Percentiles rank a stretch among this genome's conserved stretches.
These are phyloP conservation scores for Galerina sulciceps DNA, from an alignment of 768 basidiomycete species.

Conservation along the genomic window DNA sequence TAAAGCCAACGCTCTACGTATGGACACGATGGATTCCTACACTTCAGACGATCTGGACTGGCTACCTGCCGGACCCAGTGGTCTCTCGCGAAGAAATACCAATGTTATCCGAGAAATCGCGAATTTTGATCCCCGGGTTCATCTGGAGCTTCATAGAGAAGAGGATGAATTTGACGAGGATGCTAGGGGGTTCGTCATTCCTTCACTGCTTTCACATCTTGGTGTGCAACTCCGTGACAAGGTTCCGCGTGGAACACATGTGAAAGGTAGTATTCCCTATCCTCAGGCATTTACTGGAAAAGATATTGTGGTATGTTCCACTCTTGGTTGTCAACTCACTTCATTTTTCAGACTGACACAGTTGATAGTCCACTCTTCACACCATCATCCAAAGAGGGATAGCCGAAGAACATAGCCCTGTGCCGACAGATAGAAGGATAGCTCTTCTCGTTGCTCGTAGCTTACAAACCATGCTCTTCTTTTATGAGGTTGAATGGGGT, in stretches of 20 bases:
- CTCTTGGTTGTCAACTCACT: not conserved
- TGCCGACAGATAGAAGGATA: slow-evolving; percentile 74
- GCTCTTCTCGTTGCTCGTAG: slow-evolving; percentile 89
- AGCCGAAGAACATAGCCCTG: slow-evolving; percentile 64
- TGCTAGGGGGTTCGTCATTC: slow-evolving; percentile 84
- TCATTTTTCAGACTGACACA: slow-evolving; percentile 1
- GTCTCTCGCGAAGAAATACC: slow-evolving; percentile 28
- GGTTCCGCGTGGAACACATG: slow-evolving; percentile 85
- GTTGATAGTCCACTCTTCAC: slow-evolving; percentile 78
- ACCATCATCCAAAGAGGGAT: slow-evolving; percentile 82
- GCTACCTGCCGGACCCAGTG: slow-evolving; percentile 23
- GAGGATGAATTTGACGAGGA: slow-evolving; percentile 65
- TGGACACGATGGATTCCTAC: slow-evolving; percentile 11
- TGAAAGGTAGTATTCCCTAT: slow-evolving; percentile 95
- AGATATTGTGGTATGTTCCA: slow-evolving; percentile 48
- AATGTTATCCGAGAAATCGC: slow-evolving; percentile 30
- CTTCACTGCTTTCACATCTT: slow-evolving; percentile 83
- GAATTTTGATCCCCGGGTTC: slow-evolving; percentile 33
- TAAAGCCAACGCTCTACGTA: slow-evolving; percentile 1
- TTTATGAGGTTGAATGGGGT: slow-evolving; percentile 98
- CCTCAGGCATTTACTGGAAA: slow-evolving; percentile 92
- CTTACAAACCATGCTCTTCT: slow-evolving; percentile 90
- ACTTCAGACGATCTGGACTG: slow-evolving; percentile 15
- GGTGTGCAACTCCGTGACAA: slow-evolving; percentile 88
- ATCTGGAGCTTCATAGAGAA: slow-evolving; percentile 46